A percentile compares a stretch with the other conserved stretches of the same genome.
Evolutionary conservation across 1,139 yeast species (phyloP).

Genomic region (Dujonia santamariae): DNA sequence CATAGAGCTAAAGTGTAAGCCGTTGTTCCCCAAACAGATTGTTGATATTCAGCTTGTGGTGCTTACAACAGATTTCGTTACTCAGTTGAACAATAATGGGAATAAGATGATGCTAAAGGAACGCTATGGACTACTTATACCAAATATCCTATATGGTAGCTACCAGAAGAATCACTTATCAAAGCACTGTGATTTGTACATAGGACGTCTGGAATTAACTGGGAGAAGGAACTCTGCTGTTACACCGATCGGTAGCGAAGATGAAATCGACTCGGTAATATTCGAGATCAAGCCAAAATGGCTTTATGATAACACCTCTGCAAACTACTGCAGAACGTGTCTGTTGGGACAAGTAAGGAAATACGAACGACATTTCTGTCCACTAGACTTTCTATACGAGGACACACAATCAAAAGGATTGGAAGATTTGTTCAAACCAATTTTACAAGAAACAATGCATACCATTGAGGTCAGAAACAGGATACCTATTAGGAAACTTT

Average conservation of each 20-base stretch:
- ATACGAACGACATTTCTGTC: slow-evolving; percentile 40
- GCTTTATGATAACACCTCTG: slow-evolving; percentile 38
- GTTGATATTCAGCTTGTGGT: slow-evolving; percentile 40
- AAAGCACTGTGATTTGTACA: slow-evolving; percentile 38
- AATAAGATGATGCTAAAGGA: slow-evolving; percentile 33
- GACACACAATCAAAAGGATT: slow-evolving; percentile 33
- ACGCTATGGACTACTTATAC: slow-evolving; percentile 39
- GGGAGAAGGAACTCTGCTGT: slow-evolving; percentile 6
- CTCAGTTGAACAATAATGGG: slow-evolving; percentile 26
- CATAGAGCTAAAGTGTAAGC: slow-evolving; percentile 40
- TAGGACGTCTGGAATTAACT: too few relatives aligned
- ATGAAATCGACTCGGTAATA: slow-evolving; percentile 5
- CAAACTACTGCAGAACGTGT: slow-evolving; percentile 46
- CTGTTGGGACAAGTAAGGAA: slow-evolving; percentile 38
- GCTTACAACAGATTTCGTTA: slow-evolving; percentile 32
- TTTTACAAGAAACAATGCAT: slow-evolving; percentile 21
- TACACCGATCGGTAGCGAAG: slow-evolving; percentile 9
- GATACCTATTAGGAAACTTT: slow-evolving; percentile 29
- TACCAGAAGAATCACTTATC: slow-evolving; percentile 26
- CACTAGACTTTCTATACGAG: slow-evolving; percentile 36
- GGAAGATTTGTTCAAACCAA: slow-evolving; percentile 29
- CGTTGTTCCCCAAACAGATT: slow-evolving; percentile 35
- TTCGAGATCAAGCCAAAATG: slow-evolving; percentile 48
- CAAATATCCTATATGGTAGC: slow-evolving; percentile 38
- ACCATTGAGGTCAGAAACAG: slow-evolving; percentile 18